Conservation (phyloP, 176 grass and related monocot genomes). For the Panicum miliaceum region DNA sequence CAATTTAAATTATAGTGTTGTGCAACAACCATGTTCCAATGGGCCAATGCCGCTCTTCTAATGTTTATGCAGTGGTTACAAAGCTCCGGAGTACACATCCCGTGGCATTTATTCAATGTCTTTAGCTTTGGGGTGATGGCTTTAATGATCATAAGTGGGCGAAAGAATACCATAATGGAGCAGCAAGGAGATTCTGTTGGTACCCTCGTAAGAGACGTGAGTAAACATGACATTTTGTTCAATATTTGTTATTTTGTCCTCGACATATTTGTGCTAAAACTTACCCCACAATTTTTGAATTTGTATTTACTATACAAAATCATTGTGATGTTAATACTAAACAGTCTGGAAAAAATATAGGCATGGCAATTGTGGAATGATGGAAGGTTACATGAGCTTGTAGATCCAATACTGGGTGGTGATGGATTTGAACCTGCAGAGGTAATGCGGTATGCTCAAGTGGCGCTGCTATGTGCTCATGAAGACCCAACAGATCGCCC, state of each 20-base stretch:
- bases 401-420: slow-evolving; percentile 42
- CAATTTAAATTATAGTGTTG: neutral
- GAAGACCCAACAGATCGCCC: slow-evolving; percentile 53
- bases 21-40: neutral
- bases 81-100: slow-evolving; percentile 52
- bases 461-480: slow-evolving; percentile 59
- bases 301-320: too few relatives aligned
- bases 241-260: neutral
- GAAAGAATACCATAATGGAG: slow-evolving; percentile 38
- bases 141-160: slow-evolving; percentile 51
- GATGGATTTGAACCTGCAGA: slow-evolving; percentile 4
- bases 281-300: neutral
- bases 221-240: too few relatives aligned
- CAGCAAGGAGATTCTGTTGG: slow-evolving; percentile 45
- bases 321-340: neutral
- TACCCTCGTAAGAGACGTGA: slow-evolving; percentile 53
- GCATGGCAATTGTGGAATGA: slow-evolving; percentile 54
- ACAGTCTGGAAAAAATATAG: slow-evolving; percentile 11
- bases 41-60: neutral
- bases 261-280: neutral
- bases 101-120: slow-evolving; percentile 52
- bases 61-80: slow-evolving; percentile 49
- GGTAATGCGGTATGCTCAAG: slow-evolving; percentile 26
- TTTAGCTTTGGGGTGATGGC: slow-evolving; percentile 58
- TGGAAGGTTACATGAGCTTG: slow-evolving; percentile 39